Conservation (phyloP, 371 early-diverging fungal species). For the Nematocida sp. region DNA sequence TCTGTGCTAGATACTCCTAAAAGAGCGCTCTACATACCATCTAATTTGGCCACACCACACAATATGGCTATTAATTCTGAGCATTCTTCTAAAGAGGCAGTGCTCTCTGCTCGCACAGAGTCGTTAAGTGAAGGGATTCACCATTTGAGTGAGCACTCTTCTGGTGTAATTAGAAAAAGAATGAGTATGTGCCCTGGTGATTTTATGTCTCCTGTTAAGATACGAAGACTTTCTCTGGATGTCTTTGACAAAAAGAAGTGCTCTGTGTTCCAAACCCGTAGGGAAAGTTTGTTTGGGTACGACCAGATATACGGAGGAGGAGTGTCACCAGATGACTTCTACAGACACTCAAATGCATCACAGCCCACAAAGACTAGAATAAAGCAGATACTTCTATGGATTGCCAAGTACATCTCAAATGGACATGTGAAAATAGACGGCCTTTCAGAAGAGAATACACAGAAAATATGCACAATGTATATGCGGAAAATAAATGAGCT, state of each 20-base stretch:
- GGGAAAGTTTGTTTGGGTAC: slow-evolving; percentile 51
- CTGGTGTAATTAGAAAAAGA: slow-evolving; percentile 9
- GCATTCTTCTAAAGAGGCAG: neutral
- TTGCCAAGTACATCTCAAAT: slow-evolving; percentile 29
- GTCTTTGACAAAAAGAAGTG: slow-evolving; percentile 19
- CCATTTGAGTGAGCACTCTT: neutral
- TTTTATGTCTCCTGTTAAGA: slow-evolving; percentile 27
- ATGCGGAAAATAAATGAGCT: slow-evolving; percentile 34
- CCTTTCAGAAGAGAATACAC: slow-evolving; percentile 16
- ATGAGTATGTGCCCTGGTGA: slow-evolving; percentile 16
- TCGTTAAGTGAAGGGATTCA: too few species aligned
- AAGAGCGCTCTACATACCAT: too few species aligned
- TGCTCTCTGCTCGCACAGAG: neutral
- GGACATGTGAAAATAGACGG: slow-evolving; percentile 35
- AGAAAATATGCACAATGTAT: slow-evolving; percentile 29
- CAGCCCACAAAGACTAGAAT: slow-evolving; percentile 22
- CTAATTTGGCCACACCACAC: neutral
- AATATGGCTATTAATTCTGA: neutral
- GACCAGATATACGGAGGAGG: slow-evolving; percentile 47
- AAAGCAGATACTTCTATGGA: slow-evolving; percentile 56
- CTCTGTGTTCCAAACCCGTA: slow-evolving; percentile 27
- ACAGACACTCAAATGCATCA: slow-evolving; percentile 43
- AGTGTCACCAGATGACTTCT: slow-evolving; percentile 38
- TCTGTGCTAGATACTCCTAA: too few species aligned
- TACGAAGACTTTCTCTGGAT: slow-evolving; percentile 38